These are phyloP conservation scores for Porogramme epimiltina DNA, from an alignment of 1,284 basidiomycete species.

Conservation along the genomic window DNA sequence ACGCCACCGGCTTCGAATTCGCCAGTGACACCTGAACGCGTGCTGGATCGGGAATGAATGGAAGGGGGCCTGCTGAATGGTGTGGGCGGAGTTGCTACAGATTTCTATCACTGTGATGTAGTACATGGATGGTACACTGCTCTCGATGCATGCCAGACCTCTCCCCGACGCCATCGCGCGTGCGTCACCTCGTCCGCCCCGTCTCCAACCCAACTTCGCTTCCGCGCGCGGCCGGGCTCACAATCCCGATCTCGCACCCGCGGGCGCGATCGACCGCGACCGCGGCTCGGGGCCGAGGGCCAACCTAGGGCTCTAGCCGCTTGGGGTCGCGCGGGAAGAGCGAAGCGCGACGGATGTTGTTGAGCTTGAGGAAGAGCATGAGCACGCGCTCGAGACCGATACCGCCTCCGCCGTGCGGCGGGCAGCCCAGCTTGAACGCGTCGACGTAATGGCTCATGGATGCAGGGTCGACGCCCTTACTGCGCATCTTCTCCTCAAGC, in stretches of 20 bases:
- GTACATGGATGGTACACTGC: conserved; percentile 3
- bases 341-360: conserved; percentile 93
- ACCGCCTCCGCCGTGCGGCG: conserved; percentile 86
- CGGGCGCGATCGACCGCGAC: not conserved
- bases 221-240: too few species aligned
- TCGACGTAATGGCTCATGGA: conserved; percentile 92
- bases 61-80: not conserved
- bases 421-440: conserved; percentile 92
- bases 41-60: too few species aligned
- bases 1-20: too few species aligned
- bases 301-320: conserved; percentile 68
- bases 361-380: conserved; percentile 93
- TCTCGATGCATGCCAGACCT: not conserved
- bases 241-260: too few species aligned
- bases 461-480: conserved; percentile 81
- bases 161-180: too few species aligned
- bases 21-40: too few species aligned
- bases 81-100: not conserved
- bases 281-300: not conserved
- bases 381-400: conserved; percentile 94
- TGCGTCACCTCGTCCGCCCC: too few species aligned
- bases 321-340: conserved; percentile 96
- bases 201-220: too few species aligned
- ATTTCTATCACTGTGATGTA: too few species aligned
- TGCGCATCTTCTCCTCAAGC: conserved; percentile 83